These are phyloP conservation scores for Alisma plantagoaquatica DNA, from an alignment of 106 monocot genomes.

Conservation along the genomic window DNA sequence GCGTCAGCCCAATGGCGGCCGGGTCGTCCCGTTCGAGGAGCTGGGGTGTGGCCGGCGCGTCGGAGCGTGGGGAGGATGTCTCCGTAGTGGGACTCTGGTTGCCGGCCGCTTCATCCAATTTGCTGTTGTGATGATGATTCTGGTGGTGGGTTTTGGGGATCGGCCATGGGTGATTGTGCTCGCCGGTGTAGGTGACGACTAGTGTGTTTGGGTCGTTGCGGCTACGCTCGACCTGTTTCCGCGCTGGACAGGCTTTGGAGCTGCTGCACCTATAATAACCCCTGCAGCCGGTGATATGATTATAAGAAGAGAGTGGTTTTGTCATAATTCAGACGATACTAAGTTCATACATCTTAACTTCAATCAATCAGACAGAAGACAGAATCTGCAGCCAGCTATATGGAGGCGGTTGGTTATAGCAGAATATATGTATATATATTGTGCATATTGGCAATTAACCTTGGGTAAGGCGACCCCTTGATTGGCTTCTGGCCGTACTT, in stretches of 20 bases:
- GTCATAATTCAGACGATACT: too few relatives aligned
- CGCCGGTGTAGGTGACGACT: constrained; percentile 72
- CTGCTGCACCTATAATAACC: constrained; percentile 93
- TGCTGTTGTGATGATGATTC: too few relatives aligned
- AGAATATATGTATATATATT: background rate
- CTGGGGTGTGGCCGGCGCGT: too few relatives aligned
- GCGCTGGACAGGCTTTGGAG: constrained; percentile 65
- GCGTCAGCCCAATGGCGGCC: too few relatives aligned
- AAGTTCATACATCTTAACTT: too few relatives aligned
- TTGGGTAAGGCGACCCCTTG: constrained; percentile 12
- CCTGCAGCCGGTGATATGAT: constrained; percentile 21
- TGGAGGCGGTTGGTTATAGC: background rate
- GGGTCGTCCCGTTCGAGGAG: too few relatives aligned
- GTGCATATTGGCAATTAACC: too few relatives aligned
- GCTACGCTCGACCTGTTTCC: constrained; percentile 85
- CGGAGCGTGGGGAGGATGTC: too few relatives aligned
- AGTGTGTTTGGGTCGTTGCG: constrained; percentile 41
- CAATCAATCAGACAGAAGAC: background rate
- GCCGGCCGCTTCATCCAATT: too few relatives aligned
- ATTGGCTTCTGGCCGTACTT: constrained; percentile 13
- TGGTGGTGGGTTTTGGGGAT: too few relatives aligned
- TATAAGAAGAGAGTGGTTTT: too few relatives aligned
- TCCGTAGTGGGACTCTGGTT: too few relatives aligned
- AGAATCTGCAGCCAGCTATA: background rate
- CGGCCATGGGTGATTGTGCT: constrained; percentile 96